Conservation (phyloP, 768 basidiomycete species). For the Trametes coccinea region DNA sequence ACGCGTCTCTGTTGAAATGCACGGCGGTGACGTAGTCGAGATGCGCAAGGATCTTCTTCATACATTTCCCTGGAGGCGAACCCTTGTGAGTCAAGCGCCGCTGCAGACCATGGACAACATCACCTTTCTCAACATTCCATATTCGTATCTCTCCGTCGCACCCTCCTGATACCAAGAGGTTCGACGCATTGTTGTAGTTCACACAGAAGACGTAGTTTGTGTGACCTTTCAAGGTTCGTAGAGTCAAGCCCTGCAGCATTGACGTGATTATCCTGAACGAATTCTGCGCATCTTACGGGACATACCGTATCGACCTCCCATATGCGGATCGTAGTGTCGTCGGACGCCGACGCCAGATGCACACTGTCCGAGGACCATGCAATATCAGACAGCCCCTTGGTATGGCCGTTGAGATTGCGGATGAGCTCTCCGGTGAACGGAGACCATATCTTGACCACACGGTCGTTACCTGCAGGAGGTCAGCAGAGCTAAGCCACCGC, state of each 20-base stretch:
- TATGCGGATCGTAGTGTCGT: constrained; percentile 86
- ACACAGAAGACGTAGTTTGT: constrained; percentile 89
- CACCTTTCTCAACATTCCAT: constrained; percentile 88
- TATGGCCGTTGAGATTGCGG: constrained; percentile 72
- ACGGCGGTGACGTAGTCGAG: constrained; percentile 94
- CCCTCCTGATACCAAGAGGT: constrained; percentile 87
- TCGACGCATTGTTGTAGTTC: constrained; percentile 86
- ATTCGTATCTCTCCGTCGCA: constrained; percentile 92
- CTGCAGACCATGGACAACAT: background rate
- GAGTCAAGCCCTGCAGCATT: constrained; percentile 59
- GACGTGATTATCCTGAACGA: too few species aligned
- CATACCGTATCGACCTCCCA: constrained; percentile 84
- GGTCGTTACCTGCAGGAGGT: constrained; percentile 64
- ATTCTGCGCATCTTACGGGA: too few species aligned
- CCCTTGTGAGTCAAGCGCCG: background rate
- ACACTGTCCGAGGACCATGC: constrained; percentile 85
- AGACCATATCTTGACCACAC: constrained; percentile 79
- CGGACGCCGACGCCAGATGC: constrained; percentile 87
- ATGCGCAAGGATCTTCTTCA: constrained; percentile 89
- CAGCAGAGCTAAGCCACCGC: background rate
- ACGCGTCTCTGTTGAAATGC: constrained; percentile 90
- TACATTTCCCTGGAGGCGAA: constrained; percentile 61
- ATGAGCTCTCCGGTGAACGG: constrained; percentile 77
- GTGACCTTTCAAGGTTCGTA: constrained; percentile 77
- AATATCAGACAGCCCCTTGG: constrained; percentile 84